phyloP scores from a whole-genome alignment of 768 basidiomycete species.

The Lactarius vividus region DNA sequence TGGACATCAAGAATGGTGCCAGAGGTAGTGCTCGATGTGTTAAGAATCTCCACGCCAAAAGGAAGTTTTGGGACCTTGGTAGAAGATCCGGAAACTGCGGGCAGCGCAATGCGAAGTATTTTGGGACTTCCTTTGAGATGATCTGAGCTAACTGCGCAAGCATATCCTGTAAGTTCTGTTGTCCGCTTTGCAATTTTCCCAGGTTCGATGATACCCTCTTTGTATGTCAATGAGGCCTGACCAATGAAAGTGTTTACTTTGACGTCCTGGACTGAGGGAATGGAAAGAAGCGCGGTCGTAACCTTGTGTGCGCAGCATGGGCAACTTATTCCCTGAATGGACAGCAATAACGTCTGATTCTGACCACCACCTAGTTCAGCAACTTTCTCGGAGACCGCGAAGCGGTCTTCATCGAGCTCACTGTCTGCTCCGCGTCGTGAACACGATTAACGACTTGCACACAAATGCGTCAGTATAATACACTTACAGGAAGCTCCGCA shows the following conservation, averaged over 20 bases:
- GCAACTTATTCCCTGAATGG: slow-evolving; percentile 26
- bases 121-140: slow-evolving; percentile 9
- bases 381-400: neutral
- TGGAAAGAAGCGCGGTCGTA: slow-evolving; percentile 14
- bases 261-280: slow-evolving; percentile 25
- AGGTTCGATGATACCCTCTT: slow-evolving; percentile 21
- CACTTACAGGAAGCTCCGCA: neutral
- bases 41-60: slow-evolving; percentile 5
- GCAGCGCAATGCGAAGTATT: slow-evolving; percentile 16
- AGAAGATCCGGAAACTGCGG: neutral
- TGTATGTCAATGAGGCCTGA: slow-evolving; percentile 24
- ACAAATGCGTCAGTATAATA: neutral
- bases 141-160: slow-evolving; percentile 14
- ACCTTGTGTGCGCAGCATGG: slow-evolving; percentile 23
- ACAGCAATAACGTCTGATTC: slow-evolving; percentile 1
- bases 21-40: neutral
- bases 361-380: slow-evolving; percentile 14
- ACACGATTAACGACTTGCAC: neutral
- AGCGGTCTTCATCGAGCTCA: neutral
- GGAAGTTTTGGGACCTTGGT: slow-evolving; percentile 7
- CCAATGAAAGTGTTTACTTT: slow-evolving; percentile 23
- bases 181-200: slow-evolving; percentile 19
- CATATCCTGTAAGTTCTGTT: slow-evolving; percentile 18
- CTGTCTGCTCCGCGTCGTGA: neutral
- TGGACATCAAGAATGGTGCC: slow-evolving; percentile 16